Evolutionary conservation across 176 grass and related monocot genomes (phyloP), one percentile per base, ranked within the genome.

Genomic region (Aegilops tauschii): DNA sequence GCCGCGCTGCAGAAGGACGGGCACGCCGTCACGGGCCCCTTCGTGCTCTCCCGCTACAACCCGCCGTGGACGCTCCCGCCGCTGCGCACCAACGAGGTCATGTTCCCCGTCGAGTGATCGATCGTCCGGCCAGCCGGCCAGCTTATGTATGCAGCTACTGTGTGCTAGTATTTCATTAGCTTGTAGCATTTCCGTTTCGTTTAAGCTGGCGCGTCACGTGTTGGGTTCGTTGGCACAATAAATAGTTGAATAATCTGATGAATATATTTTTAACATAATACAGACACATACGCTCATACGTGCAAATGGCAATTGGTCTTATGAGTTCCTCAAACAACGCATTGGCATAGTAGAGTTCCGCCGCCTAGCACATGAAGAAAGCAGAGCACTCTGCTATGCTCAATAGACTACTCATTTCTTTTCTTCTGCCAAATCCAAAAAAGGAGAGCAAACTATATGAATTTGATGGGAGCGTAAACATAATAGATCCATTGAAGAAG

Each of bases 11-110:
- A 94, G 88, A 95, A 91, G 69, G 90, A 94, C 27, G 93, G 92
- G 28, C 69, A 87, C 61, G 86, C 77, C 64, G 66, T 82, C 35
- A 90, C 78, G 2, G 93, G 90, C 2, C 90, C 91, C 16, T 94
- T 88, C 83, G 69, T 98, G 28, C 92, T 96, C 25, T 94, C 92
- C 5, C 90, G 93, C 61, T 98, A 96, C 50, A 98, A 98, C 79
- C 96, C 96, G 12, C 93, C 93, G 2, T 98, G 89, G 87, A 98
- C 96, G 36, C 86, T 98, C 36, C 93, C 96, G 73, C 93, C 90
- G n/a, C 92, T 98, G 17, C 88, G 96, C 75, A 96, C 93, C 79
- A 98, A 98, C 73, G 93, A 96, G 77, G 83, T 98, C 82, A 98
- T 98, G 96, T 76, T 96, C 81, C 96, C 96, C 36, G 68, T 98